Conservation (phyloP, 352 stramenopile genomes). For the Halophytophthora batemanensis region DNA sequence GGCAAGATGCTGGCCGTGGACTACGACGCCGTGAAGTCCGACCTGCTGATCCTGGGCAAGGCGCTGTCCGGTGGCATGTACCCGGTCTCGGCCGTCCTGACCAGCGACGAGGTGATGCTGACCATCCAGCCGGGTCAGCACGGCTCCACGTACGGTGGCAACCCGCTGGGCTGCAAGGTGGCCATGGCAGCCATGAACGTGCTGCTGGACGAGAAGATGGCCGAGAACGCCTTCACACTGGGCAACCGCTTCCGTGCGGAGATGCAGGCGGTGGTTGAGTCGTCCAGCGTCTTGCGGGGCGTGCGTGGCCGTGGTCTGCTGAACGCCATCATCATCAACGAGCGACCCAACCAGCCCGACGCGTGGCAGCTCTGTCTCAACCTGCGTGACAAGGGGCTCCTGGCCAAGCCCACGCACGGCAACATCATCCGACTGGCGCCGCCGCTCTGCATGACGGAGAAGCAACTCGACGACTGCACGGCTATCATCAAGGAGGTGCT, state of each 20-base stretch:
- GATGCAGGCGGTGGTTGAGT: slow-evolving; percentile 62
- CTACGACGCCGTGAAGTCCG: slow-evolving; percentile 96
- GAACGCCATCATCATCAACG: slow-evolving; percentile 97
- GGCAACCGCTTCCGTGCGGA: slow-evolving; percentile 93
- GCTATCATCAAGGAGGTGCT: slow-evolving; percentile 78
- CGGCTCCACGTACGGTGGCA: slow-evolving; percentile 96
- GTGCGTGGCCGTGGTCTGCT: slow-evolving; percentile 96
- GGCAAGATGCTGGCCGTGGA: slow-evolving; percentile 96
- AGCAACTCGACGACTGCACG: slow-evolving; percentile 92
- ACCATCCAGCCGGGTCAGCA: slow-evolving; percentile 97
- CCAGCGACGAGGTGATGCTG: slow-evolving; percentile 97
- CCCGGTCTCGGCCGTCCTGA: slow-evolving; percentile 96
- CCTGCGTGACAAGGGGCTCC: slow-evolving; percentile 93
- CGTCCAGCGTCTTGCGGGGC: slow-evolving; percentile 51
- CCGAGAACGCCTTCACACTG: slow-evolving; percentile 91
- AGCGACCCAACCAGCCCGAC: slow-evolving; percentile 79
- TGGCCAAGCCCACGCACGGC: slow-evolving; percentile 99
- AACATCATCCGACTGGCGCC: slow-evolving; percentile 98
- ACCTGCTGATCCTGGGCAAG: slow-evolving; percentile 97
- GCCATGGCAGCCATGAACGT: slow-evolving; percentile 93
- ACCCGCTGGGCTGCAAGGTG: slow-evolving; percentile 96
- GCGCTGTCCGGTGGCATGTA: slow-evolving; percentile 96
- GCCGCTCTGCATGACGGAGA: slow-evolving; percentile 93
- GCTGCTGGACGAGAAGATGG: slow-evolving; percentile 95
- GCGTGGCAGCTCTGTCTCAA: slow-evolving; percentile 96